Evolutionary conservation across 192 early-diverging fungal species (phyloP).

Genomic region (Backusella parvicylindrica): DNA sequence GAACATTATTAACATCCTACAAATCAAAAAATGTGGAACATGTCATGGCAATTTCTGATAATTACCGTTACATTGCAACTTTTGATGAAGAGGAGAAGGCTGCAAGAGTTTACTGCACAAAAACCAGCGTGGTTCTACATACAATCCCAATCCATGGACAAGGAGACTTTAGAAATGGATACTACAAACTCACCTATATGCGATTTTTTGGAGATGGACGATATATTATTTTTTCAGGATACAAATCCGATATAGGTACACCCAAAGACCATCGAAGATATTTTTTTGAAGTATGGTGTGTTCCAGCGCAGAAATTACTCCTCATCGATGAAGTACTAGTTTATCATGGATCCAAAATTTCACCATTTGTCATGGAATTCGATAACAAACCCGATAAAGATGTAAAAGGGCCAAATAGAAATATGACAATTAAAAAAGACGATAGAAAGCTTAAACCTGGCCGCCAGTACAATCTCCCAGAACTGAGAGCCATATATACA

Average conservation of each 20-base stretch:
- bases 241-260: background rate
- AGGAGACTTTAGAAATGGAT: no score
- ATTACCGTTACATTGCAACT: background rate
- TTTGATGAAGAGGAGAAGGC: background rate
- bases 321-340: background rate
- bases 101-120: background rate
- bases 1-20: background rate
- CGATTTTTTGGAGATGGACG: background rate
- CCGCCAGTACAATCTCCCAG: background rate
- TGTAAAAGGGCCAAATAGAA: background rate
- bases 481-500: background rate
- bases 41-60: constrained; percentile 2
- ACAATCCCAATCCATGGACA: background rate
- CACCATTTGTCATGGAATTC: background rate
- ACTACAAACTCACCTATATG: background rate
- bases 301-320: background rate
- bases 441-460: background rate
- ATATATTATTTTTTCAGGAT: background rate
- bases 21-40: background rate
- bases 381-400: background rate
- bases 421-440: no score
- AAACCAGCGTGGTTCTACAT: background rate
- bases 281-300: background rate
- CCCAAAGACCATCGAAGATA: background rate
- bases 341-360: background rate